A percentile compares a stretch with the other conserved stretches of the same genome.
These are phyloP conservation scores for Fragilaria crotonensis DNA, from an alignment of 108 stramenopile species.

Conservation along the genomic window DNA sequence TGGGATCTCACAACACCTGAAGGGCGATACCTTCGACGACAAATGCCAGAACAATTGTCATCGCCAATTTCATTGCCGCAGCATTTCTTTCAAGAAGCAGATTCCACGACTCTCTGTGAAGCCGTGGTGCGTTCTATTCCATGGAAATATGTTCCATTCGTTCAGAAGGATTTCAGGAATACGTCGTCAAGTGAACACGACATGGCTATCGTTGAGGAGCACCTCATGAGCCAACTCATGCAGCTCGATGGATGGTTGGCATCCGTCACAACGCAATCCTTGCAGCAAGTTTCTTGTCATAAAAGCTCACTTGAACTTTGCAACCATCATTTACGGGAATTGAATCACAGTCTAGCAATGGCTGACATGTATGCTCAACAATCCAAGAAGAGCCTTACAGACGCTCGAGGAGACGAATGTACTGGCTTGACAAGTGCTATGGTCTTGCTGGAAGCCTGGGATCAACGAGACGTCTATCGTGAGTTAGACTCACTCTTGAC, in stretches of 20 bases:
- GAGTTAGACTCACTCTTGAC: neutral
- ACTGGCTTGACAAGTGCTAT: neutral
- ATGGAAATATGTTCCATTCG: neutral
- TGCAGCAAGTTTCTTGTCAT: constrained; percentile 26
- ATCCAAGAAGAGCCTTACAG: constrained; percentile 5
- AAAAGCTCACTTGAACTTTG: constrained; percentile 15
- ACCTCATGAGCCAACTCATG: constrained; percentile 25
- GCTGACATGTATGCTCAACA: constrained; percentile 23
- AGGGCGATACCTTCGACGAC: neutral
- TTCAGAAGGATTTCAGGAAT: neutral
- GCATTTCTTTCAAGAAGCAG: neutral
- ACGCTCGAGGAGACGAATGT: constrained; percentile 4
- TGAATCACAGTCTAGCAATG: constrained; percentile 25
- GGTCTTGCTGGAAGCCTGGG: constrained; percentile 1
- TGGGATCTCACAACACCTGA: constrained; percentile 3
- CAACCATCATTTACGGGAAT: constrained; percentile 23
- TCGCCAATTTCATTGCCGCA: neutral
- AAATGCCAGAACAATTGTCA: neutral
- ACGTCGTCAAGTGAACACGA: too few relatives aligned
- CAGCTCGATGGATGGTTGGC: constrained; percentile 22
- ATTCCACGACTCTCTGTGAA: neutral
- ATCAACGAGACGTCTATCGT: neutral
- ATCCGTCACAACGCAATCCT: constrained; percentile 14
- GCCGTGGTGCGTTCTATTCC: neutral
- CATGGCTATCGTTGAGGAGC: constrained; percentile 26